Evolutionary conservation across 352 stramenopile species (phyloP).

Genomic region (Globisporangium orthogonon): DNA sequence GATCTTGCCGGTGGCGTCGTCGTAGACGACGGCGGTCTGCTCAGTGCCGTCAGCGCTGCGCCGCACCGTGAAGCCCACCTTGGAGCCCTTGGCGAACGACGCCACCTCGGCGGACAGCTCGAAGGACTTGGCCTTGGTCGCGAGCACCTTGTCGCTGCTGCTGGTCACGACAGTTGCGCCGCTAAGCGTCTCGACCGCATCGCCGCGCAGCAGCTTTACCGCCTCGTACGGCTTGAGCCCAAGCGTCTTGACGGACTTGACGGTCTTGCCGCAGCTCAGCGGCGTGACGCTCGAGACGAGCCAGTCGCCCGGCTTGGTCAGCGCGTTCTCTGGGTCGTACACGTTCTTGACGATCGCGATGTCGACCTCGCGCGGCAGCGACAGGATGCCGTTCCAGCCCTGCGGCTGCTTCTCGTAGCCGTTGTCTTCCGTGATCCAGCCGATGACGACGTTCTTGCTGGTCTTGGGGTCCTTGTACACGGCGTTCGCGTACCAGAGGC

Average conservation of each 20-base stretch:
- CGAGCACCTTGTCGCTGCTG: slow-evolving; percentile 16
- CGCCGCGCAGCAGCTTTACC: slow-evolving; percentile 41
- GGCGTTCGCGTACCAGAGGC: slow-evolving; percentile 64
- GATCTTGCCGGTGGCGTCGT: slow-evolving; percentile 50
- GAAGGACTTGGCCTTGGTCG: slow-evolving; percentile 11
- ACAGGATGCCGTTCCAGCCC: slow-evolving; percentile 64
- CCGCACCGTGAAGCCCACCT: slow-evolving; percentile 56
- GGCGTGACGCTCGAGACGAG: slow-evolving; percentile 36
- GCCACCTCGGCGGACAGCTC: slow-evolving; percentile 35
- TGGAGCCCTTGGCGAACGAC: slow-evolving; percentile 47
- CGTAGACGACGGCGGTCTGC: slow-evolving; percentile 55
- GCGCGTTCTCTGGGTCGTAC: slow-evolving; percentile 35
- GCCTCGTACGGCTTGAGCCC: slow-evolving; percentile 37
- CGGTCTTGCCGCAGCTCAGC: slow-evolving; percentile 17
- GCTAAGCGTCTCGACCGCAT: slow-evolving; percentile 24
- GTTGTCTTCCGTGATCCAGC: slow-evolving; percentile 62
- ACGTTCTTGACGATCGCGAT: slow-evolving; percentile 48
- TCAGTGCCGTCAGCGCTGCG: slow-evolving; percentile 37
- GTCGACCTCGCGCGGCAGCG: slow-evolving; percentile 41
- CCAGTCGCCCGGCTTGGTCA: slow-evolving; percentile 48
- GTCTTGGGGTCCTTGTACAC: slow-evolving; percentile 55
- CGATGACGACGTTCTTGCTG: slow-evolving; percentile 49
- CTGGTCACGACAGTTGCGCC: slow-evolving; percentile 17
- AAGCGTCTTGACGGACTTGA: slow-evolving; percentile 69
- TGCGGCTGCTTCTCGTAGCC: slow-evolving; percentile 44